Percentiles rank a stretch among this genome's conserved stretches.
phyloP scores from a whole-genome alignment of 2,329 filamentous ascomycete species.

The Plectosphaerella cucumerina region DNA sequence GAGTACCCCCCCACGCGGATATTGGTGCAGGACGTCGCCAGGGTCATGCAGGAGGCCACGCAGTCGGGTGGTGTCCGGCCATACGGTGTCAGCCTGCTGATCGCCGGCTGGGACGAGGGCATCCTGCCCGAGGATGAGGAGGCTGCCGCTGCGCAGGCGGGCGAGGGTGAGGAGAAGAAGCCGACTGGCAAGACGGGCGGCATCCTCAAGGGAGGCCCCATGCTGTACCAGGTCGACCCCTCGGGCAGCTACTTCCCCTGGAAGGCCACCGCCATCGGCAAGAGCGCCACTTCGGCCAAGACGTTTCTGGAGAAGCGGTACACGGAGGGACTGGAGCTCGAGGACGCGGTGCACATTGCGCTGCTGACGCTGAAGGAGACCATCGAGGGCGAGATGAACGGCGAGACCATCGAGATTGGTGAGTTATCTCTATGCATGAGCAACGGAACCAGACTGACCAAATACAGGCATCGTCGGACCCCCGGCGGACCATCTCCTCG shows the following conservation, averaged over 20 bases:
- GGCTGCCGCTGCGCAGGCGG: conserved; percentile 49
- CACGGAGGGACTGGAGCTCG: conserved; percentile 92
- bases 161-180: conserved; percentile 71
- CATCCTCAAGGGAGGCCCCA: conserved; percentile 91
- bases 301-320: conserved; percentile 99
- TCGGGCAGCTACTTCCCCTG: conserved; percentile 98
- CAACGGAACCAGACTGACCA: conserved; percentile 11
- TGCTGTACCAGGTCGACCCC: conserved; percentile 98
- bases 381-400: conserved; percentile 99
- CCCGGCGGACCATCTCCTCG: conserved; percentile 87
- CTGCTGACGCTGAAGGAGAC: conserved; percentile 97
- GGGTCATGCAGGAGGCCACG: conserved; percentile 98
- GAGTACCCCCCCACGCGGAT: conserved; percentile 99
- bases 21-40: conserved; percentile 95
- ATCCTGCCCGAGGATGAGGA: conserved; percentile 79
- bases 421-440: conserved; percentile 25
- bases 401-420: conserved; percentile 98
- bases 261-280: conserved; percentile 99
- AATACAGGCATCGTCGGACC: conserved; percentile 82
- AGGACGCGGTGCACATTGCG: conserved; percentile 98
- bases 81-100: conserved; percentile 91
- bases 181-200: conserved; percentile 84
- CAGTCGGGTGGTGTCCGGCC: conserved; percentile 96
- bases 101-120: conserved; percentile 97
- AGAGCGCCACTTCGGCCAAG: conserved; percentile 97